A percentile compares a stretch with the other conserved stretches of the same genome.
These are phyloP conservation scores for Gossypium trilobum DNA, from an alignment of 441 rosid species.

Conservation along the genomic window DNA sequence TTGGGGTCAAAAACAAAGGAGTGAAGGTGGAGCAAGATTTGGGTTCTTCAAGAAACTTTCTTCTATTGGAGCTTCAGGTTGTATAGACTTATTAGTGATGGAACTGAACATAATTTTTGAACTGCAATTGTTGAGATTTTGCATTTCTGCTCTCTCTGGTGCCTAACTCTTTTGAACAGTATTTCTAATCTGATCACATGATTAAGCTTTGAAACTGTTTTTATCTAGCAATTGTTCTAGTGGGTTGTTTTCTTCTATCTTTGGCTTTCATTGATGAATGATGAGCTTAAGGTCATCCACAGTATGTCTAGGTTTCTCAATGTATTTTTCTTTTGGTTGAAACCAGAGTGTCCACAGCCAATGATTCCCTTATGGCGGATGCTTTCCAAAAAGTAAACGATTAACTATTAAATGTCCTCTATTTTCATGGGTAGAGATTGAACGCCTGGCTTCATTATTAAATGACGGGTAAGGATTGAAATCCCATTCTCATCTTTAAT, in stretches of 20 bases:
- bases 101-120: neutral
- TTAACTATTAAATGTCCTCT: too few relatives aligned
- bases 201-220: neutral
- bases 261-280: neutral
- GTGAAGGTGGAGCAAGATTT: neutral
- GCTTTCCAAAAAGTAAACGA: too few relatives aligned
- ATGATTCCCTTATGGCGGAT: too few relatives aligned
- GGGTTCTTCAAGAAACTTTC: neutral
- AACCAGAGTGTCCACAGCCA: too few relatives aligned
- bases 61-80: neutral
- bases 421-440: too few relatives aligned
- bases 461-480: too few relatives aligned
- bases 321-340: too few relatives aligned
- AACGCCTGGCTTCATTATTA: too few relatives aligned
- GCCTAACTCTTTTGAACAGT: neutral
- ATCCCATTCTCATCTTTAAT: too few relatives aligned
- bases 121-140: neutral
- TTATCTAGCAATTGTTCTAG: neutral
- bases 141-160: neutral
- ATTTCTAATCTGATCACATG: neutral
- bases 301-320: too few relatives aligned
- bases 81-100: neutral
- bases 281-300: neutral
- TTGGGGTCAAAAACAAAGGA: conserved; percentile 7
- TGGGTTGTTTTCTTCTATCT: neutral